Evolutionary conservation across 192 early-diverging fungal species (phyloP).

Genomic region (Pilobolus umbonatus): DNA sequence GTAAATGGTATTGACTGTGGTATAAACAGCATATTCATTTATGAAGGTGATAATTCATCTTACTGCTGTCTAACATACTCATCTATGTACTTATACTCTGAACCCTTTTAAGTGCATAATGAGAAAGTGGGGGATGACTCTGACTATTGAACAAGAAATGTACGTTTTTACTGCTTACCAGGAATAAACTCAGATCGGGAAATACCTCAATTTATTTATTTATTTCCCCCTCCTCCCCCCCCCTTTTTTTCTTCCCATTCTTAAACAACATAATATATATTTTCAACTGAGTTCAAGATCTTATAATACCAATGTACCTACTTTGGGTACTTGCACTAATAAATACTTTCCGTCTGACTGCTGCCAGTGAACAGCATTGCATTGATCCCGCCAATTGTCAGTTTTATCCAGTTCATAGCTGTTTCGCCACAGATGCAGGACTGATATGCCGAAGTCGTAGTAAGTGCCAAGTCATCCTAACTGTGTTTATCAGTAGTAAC

Average conservation of each 20-base stretch:
- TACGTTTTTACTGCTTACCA: too few relatives aligned
- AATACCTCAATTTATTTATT: too few relatives aligned
- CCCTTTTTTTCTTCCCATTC: neutral
- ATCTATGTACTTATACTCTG: too few relatives aligned
- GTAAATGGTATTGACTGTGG: too few relatives aligned
- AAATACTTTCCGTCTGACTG: neutral
- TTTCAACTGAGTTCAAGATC: neutral
- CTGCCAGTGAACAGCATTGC: slow-evolving; percentile 18
- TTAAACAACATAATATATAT: neutral
- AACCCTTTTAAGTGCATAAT: too few relatives aligned
- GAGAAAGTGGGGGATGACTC: too few relatives aligned
- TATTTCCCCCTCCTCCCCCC: too few relatives aligned
- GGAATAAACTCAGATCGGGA: too few relatives aligned
- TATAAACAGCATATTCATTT: too few relatives aligned
- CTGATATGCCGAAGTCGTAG: slow-evolving; percentile 20
- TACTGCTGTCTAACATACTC: too few relatives aligned
- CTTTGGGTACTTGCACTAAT: slow-evolving; percentile 2
- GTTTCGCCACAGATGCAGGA: slow-evolving; percentile 25
- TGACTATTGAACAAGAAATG: too few relatives aligned
- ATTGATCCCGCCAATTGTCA: slow-evolving; percentile 26
- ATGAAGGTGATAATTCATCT: too few relatives aligned
- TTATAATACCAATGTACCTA: slow-evolving; percentile 1
- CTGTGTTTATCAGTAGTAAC: neutral
- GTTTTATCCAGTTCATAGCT: slow-evolving; percentile 30
- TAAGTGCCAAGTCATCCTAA: neutral